A percentile compares a stretch with the other conserved stretches of the same genome.
Conservation (phyloP, 257 asterid species). For the Ocimum tenuiflorum region DNA sequence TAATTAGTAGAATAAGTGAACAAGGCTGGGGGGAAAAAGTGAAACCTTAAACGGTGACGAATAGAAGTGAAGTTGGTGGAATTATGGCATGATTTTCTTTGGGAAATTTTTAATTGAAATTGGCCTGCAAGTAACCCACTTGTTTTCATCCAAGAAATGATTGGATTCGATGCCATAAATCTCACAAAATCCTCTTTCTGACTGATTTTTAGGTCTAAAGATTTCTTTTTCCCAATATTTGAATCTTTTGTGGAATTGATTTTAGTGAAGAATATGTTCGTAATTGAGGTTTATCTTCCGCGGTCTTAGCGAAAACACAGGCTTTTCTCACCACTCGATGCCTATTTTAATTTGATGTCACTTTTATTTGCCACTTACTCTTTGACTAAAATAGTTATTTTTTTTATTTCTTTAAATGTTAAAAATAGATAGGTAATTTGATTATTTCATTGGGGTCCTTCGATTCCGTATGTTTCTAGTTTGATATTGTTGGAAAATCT, state of each 20-base stretch:
- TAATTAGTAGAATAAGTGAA: background rate
- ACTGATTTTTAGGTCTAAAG: slow-evolving; percentile 19
- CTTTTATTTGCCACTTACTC: slow-evolving; percentile 22
- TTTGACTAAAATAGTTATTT: slow-evolving; percentile 34
- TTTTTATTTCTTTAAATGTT: too few species aligned
- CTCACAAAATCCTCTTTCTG: slow-evolving; percentile 19
- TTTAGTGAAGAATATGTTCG: slow-evolving; percentile 26
- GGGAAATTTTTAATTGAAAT: background rate
- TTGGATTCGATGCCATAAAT: slow-evolving; percentile 29
- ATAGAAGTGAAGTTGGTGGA: slow-evolving; percentile 1
- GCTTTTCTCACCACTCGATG: background rate
- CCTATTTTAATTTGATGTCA: background rate
- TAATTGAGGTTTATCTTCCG: slow-evolving; percentile 24
- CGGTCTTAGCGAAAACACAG: slow-evolving; percentile 19
- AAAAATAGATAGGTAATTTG: background rate
- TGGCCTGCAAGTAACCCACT: slow-evolving; percentile 26
- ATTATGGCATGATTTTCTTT: background rate
- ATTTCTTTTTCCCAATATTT: slow-evolving; percentile 3
- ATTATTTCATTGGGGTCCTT: background rate
- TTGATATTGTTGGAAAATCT: too few species aligned
- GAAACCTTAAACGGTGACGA: slow-evolving; percentile 11
- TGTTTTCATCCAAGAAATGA: background rate
- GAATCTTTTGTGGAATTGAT: slow-evolving; percentile 2
- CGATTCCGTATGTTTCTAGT: too few species aligned
- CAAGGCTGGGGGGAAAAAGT: background rate